Evolutionary conservation across 495 filamentous ascomycete genomes (phyloP), one percentile per base, ranked within the genome.

Genomic region (Viridothelium virens): DNA sequence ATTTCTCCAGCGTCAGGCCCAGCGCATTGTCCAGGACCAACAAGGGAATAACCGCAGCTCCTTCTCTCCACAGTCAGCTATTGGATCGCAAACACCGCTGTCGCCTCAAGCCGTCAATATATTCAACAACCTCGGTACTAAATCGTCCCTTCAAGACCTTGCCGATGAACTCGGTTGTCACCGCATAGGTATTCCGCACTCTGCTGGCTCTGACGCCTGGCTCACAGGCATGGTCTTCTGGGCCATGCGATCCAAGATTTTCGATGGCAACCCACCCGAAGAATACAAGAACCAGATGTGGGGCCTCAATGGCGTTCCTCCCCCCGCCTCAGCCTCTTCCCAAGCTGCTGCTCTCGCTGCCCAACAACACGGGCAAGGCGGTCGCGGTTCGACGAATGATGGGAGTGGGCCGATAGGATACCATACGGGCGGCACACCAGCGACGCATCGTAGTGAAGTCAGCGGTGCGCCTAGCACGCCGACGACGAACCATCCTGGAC

Each of bases 261-360:
- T 96, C 79, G 96, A 92, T 81, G 88, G 89, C 72, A 84, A 92
- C 76, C 83, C 91, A 50, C 89, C 91, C 70, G 80, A 87, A 56
- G 91, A 97, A 53, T 95, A 96, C 77, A 87, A 88, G 69, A 91
- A 92, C 39, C 92, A 93, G 73, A 88, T 96, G 67, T 97, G 91
- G 90, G 92, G 92, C 11, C 79, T 97, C 63, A 90, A 89, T 69
- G 86, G 87, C 80, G 70, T 84, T 75, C 77, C 81, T 14, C 81
- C 74, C 69, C 79, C 71, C 75, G 85, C 73, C 66, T 78, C 66
- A 61, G 73, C 72, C 70, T 77, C 77, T n/a, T 64, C 72, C 11
- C 73, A 75, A 37, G 69, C 70, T 12, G 75, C 75, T 33, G 73
- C 74, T 18, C 68, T 78, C 11, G 75, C 74, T 0, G 74, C 73